These are phyloP conservation scores for Leucaena leucocephala DNA, from an alignment of 306 rosid genomes.

Conservation along the genomic window DNA sequence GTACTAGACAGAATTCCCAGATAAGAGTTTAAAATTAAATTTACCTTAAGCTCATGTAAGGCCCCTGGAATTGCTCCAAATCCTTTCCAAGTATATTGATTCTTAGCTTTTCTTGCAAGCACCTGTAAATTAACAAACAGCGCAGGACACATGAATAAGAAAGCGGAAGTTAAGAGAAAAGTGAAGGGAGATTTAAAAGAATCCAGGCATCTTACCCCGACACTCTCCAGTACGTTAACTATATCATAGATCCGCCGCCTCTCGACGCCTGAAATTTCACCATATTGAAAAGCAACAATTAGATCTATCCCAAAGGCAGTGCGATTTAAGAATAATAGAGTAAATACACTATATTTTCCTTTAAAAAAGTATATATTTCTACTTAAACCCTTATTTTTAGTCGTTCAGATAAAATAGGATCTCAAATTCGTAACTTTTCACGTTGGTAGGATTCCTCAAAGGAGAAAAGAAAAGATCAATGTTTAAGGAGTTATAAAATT, in stretches of 20 bases:
- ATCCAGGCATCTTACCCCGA: slow-evolving; percentile 56
- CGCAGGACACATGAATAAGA: background rate
- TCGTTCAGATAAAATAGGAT: background rate
- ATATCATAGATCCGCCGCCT: slow-evolving; percentile 94
- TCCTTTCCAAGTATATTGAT: slow-evolving; percentile 90
- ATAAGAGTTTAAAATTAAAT: background rate
- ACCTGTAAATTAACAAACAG: slow-evolving; percentile 46
- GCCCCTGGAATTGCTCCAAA: slow-evolving; percentile 71
- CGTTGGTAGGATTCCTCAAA: background rate
- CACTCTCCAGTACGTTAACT: slow-evolving; percentile 87
- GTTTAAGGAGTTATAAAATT: background rate
- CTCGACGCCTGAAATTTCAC: slow-evolving; percentile 63
- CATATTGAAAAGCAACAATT: background rate
- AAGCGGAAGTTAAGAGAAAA: background rate
- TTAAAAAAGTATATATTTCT: background rate
- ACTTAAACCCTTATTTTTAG: background rate
- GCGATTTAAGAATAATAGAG: background rate
- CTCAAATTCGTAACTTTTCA: background rate
- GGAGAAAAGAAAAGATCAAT: background rate
- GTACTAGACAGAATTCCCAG: background rate
- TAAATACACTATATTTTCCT: background rate
- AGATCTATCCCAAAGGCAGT: background rate
- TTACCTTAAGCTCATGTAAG: slow-evolving; percentile 70
- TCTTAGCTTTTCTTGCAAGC: slow-evolving; percentile 80
- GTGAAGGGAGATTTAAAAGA: background rate